A percentile compares a stretch with the other conserved stretches of the same genome.
Evolutionary conservation across 495 filamentous ascomycete genomes (phyloP).

Genomic region (Lichina pygmaea): DNA sequence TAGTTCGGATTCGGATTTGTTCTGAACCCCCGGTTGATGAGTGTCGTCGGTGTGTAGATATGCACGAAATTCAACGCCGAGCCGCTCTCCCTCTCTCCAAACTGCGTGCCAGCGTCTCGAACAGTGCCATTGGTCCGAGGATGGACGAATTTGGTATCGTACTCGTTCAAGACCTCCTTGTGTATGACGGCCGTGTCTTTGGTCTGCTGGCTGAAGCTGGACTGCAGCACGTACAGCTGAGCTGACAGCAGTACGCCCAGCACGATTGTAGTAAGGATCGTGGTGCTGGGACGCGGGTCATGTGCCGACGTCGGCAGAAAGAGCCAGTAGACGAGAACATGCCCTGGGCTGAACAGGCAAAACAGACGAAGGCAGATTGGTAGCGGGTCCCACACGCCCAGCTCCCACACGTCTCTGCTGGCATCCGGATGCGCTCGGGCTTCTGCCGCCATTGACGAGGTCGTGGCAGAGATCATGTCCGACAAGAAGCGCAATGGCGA

Average conservation of each 20-base stretch:
- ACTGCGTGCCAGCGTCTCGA: constrained; percentile 65
- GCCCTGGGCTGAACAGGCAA: constrained; percentile 77
- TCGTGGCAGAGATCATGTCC: constrained; percentile 28
- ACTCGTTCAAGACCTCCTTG: constrained; percentile 80
- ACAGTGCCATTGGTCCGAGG: constrained; percentile 58
- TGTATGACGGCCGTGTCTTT: constrained; percentile 68
- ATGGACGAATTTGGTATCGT: constrained; percentile 85
- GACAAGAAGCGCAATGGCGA: constrained; percentile 59
- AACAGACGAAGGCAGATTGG: constrained; percentile 63
- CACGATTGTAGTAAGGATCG: constrained; percentile 52
- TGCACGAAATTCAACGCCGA: constrained; percentile 23
- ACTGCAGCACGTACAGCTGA: constrained; percentile 46
- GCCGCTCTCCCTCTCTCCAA: constrained; percentile 14
- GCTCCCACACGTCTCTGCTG: constrained; percentile 78
- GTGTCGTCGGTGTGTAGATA: constrained; percentile 46
- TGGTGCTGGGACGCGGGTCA: constrained; percentile 58
- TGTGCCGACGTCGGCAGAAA: constrained; percentile 52
- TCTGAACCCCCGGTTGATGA: constrained; percentile 57
- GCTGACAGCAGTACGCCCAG: constrained; percentile 44
- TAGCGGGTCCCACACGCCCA: constrained; percentile 77
- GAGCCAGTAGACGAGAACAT: constrained; percentile 67
- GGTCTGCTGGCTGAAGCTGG: constrained; percentile 50
- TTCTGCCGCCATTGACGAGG: constrained; percentile 26
- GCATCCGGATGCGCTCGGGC: constrained; percentile 64
- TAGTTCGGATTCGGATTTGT: constrained; percentile 81